Conservation (phyloP, 2,329 filamentous ascomycete species). For the Raffaelea ambrosiae region DNA sequence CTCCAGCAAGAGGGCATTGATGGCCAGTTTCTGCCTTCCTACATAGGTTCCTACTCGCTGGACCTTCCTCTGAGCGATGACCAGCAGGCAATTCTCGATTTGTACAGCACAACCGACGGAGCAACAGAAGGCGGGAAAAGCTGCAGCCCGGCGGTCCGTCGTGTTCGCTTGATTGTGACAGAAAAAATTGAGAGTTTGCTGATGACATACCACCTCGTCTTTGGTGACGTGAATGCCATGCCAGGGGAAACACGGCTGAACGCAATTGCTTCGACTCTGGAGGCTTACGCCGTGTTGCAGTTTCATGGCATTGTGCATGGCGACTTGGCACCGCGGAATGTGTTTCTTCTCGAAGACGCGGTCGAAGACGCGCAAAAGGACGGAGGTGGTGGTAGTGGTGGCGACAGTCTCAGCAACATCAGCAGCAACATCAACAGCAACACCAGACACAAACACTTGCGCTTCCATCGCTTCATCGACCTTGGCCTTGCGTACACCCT, state of each 20-base stretch:
- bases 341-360: slow-evolving; percentile 6
- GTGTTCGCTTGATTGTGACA: slow-evolving; percentile 9
- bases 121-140: not conserved
- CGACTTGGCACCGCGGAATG: slow-evolving; percentile 12
- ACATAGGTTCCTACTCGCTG: slow-evolving; percentile 8
- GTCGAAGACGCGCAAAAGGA: not conserved
- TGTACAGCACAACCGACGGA: no score
- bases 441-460: not conserved
- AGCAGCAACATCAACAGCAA: not conserved
- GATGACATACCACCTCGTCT: slow-evolving; percentile 10
- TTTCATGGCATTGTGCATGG: slow-evolving; percentile 11
- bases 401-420: not conserved
- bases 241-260: slow-evolving; percentile 5
- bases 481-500: slow-evolving; percentile 10
- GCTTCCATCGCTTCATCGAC: slow-evolving; percentile 12
- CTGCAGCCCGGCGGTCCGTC: not conserved
- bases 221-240: slow-evolving; percentile 7
- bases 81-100: slow-evolving; percentile 2
- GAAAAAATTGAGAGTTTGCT: slow-evolving; percentile 3
- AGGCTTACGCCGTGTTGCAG: slow-evolving; percentile 10
- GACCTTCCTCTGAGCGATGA: slow-evolving; percentile 5
- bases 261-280: slow-evolving; percentile 7
- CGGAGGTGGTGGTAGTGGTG: no score
- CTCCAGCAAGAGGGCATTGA: slow-evolving; percentile 8
- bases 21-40: slow-evolving; percentile 10